Conservation (phyloP, 768 basidiomycete species). For the Tylopilus plumbeoviolaceoides region DNA sequence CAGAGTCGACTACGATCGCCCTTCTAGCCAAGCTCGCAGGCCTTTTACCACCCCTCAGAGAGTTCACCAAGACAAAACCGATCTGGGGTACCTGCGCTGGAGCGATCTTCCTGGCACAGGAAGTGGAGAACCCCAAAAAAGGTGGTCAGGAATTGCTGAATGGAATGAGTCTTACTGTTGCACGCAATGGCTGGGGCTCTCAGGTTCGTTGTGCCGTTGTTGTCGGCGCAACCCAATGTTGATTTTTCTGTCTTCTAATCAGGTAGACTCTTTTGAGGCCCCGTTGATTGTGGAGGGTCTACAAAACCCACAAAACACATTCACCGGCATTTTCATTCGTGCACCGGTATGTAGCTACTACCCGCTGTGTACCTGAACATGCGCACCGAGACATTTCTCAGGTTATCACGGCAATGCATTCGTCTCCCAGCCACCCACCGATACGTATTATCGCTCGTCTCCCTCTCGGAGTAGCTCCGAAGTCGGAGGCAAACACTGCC, state of each 20-base stretch:
- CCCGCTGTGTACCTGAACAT: not conserved
- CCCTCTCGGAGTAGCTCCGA: conserved; percentile 47
- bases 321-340: conserved; percentile 88
- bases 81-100: conserved; percentile 98
- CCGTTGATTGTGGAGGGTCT: conserved; percentile 63
- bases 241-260: not conserved
- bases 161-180: conserved; percentile 74
- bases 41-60: conserved; percentile 72
- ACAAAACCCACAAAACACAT: conserved; percentile 54
- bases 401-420: conserved; percentile 59
- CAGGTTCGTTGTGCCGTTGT: conserved; percentile 49
- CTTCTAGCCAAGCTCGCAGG: conserved; percentile 69
- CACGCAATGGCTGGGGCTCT: conserved; percentile 91
- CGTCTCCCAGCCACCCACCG: conserved; percentile 46
- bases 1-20: conserved; percentile 92
- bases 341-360: conserved; percentile 61
- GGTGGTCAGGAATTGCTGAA: conserved; percentile 85
- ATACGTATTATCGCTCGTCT: conserved; percentile 71
- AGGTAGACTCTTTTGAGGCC: conserved; percentile 92
- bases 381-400: conserved; percentile 24
- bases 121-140: conserved; percentile 72
- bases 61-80: conserved; percentile 67
- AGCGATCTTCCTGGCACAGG: conserved; percentile 79
- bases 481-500: conserved; percentile 31
- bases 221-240: not conserved